phyloP scores from a whole-genome alignment of 176 grass and related monocot species.

The Otatea glauca region DNA sequence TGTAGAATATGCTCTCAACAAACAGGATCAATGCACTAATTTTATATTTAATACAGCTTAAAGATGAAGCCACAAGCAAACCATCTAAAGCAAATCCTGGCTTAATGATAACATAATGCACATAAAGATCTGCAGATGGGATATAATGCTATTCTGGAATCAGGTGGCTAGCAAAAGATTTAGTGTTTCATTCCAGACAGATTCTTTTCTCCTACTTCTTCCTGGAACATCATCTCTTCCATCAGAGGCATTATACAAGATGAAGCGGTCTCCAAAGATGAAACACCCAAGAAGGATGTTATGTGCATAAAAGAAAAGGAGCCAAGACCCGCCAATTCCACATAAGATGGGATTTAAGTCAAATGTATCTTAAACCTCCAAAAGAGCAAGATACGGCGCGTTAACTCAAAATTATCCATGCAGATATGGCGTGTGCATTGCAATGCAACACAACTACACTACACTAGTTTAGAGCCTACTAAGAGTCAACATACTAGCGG shows the following conservation, averaged over 20 bases:
- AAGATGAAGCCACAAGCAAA: not conserved
- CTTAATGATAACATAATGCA: not conserved
- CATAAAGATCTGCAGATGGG: not conserved
- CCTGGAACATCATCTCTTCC: not conserved
- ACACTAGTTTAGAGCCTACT: not conserved
- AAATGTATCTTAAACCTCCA: constrained; percentile 8
- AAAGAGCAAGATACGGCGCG: not conserved
- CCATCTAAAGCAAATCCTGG: not conserved
- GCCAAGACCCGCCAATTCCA: not conserved
- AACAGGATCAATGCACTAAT: not conserved
- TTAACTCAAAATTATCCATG: not conserved
- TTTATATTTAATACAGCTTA: not conserved
- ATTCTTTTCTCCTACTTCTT: not conserved
- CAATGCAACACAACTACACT: not conserved
- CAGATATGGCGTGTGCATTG: not conserved
- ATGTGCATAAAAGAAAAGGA: not conserved
- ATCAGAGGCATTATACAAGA: not conserved
- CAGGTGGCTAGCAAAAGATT: not conserved
- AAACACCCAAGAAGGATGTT: not conserved
- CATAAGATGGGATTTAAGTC: not conserved
- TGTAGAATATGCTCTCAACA: not conserved
- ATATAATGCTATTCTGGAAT: not conserved
- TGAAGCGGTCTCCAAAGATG: not conserved
- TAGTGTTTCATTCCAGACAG: not conserved
- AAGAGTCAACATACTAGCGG: not conserved